Evolutionary conservation across 2,329 filamentous ascomycete species (phyloP).

Genomic region (Alternaria sp.): DNA sequence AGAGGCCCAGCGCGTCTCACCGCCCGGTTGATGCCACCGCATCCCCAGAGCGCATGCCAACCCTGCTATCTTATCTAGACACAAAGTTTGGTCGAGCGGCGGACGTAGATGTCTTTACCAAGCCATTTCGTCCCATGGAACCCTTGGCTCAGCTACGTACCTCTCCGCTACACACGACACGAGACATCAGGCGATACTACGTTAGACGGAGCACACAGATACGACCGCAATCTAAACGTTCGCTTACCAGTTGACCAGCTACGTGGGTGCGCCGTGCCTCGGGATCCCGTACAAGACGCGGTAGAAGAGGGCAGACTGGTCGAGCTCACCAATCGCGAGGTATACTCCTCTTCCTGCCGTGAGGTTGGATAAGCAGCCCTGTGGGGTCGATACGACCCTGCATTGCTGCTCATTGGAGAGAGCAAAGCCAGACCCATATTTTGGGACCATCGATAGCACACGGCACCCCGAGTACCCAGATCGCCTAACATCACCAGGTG

Average conservation of each 20-base stretch:
- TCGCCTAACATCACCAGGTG: not conserved
- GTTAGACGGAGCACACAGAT: constrained; percentile 1
- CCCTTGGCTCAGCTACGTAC: constrained; percentile 4
- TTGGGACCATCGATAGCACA: not conserved
- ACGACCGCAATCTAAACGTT: constrained; percentile 6
- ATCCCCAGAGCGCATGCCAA: not conserved
- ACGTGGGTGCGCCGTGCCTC: not conserved
- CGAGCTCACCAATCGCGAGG: constrained; percentile 4
- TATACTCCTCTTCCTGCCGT: not conserved
- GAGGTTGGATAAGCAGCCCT: constrained; percentile 15
- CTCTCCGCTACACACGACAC: constrained; percentile 3
- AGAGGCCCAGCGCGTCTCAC: constrained; percentile 14
- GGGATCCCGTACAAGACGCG: not conserved
- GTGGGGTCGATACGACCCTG: constrained; percentile 10
- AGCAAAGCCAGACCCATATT: not conserved
- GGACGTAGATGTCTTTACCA: not conserved
- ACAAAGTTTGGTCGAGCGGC: not conserved
- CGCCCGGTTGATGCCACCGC: constrained; percentile 13
- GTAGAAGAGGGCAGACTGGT: not conserved
- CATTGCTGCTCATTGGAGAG: not conserved
- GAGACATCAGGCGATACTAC: constrained; percentile 1
- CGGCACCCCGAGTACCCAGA: not conserved
- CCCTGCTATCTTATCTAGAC: not conserved
- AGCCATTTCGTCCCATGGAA: not conserved
- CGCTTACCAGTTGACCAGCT: constrained; percentile 6